phyloP scores from a whole-genome alignment of 2,329 filamentous ascomycete genomes.

The Hymenoscyphus fructigenus region DNA sequence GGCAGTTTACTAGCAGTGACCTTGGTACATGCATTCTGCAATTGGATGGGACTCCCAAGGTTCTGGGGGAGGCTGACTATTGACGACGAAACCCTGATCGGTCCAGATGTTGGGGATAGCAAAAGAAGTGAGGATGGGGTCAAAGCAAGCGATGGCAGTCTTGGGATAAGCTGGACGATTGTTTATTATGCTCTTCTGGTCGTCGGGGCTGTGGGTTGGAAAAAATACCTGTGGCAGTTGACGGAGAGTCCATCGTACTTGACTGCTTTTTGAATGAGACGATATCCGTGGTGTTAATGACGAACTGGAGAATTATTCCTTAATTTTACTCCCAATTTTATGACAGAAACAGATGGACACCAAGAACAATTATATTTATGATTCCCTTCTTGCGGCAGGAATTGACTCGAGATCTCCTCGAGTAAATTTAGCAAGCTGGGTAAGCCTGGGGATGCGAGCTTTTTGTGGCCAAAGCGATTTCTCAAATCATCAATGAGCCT shows the following conservation, averaged over 20 bases:
- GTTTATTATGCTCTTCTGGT: slow-evolving; percentile 78
- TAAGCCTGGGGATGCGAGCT: too few species aligned
- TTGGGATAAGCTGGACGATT: slow-evolving; percentile 64
- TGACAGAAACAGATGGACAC: not conserved
- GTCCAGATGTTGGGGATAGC: slow-evolving; percentile 31
- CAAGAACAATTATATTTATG: not conserved
- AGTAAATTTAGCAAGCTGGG: not conserved
- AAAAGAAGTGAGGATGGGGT: slow-evolving; percentile 42
- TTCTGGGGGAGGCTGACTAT: slow-evolving; percentile 75
- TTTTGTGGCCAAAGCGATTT: too few species aligned
- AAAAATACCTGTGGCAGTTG: slow-evolving; percentile 65
- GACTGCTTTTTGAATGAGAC: slow-evolving; percentile 26
- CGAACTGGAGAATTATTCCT: not conserved
- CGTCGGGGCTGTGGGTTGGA: slow-evolving; percentile 70
- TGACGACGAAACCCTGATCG: slow-evolving; percentile 27
- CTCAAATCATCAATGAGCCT: too few species aligned
- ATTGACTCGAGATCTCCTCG: not conserved
- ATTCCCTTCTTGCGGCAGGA: not conserved
- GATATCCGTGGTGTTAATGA: not conserved
- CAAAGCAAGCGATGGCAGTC: slow-evolving; percentile 30
- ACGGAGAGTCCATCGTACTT: slow-evolving; percentile 63
- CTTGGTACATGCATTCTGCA: slow-evolving; percentile 83
- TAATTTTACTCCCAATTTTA: not conserved
- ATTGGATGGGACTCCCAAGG: slow-evolving; percentile 84
- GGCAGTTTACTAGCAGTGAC: slow-evolving; percentile 77